phyloP scores from a whole-genome alignment of 2,329 filamentous ascomycete species.

The Fusarium sp. region DNA sequence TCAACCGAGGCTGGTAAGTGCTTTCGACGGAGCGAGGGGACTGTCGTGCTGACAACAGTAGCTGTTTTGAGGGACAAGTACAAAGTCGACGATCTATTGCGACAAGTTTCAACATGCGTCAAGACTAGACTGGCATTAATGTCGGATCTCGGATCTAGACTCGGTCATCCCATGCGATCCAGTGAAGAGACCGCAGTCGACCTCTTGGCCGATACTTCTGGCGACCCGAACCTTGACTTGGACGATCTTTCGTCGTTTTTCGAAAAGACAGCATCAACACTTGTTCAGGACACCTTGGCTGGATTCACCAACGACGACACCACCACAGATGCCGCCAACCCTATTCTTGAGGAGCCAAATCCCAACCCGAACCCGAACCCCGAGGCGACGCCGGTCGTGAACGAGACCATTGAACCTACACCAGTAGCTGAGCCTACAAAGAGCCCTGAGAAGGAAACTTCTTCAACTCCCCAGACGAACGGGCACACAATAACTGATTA shows the following conservation, averaged over 20 bases:
- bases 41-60: slow-evolving; percentile 27
- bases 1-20: slow-evolving; percentile 50
- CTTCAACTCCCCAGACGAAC: slow-evolving; percentile 46
- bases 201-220: slow-evolving; percentile 46
- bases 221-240: slow-evolving; percentile 54
- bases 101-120: slow-evolving; percentile 52
- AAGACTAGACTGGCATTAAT: slow-evolving; percentile 53
- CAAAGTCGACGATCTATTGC: slow-evolving; percentile 56
- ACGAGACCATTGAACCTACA: slow-evolving; percentile 42
- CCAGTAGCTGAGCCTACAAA: slow-evolving; percentile 40
- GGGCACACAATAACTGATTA: slow-evolving; percentile 56
- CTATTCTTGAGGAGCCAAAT: not conserved
- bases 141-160: slow-evolving; percentile 52
- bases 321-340: not conserved
- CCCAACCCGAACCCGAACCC: slow-evolving; percentile 38
- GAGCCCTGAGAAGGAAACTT: slow-evolving; percentile 45
- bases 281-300: slow-evolving; percentile 58
- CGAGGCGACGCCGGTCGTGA: slow-evolving; percentile 23
- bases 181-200: slow-evolving; percentile 47
- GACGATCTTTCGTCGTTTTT: slow-evolving; percentile 60
- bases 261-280: slow-evolving; percentile 57
- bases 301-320: slow-evolving; percentile 52
- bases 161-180: slow-evolving; percentile 54
- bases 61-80: slow-evolving; percentile 56
- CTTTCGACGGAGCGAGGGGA: not conserved